phyloP scores from a whole-genome alignment of 73 alveolate genomes.

The Uronychia setigera region DNA sequence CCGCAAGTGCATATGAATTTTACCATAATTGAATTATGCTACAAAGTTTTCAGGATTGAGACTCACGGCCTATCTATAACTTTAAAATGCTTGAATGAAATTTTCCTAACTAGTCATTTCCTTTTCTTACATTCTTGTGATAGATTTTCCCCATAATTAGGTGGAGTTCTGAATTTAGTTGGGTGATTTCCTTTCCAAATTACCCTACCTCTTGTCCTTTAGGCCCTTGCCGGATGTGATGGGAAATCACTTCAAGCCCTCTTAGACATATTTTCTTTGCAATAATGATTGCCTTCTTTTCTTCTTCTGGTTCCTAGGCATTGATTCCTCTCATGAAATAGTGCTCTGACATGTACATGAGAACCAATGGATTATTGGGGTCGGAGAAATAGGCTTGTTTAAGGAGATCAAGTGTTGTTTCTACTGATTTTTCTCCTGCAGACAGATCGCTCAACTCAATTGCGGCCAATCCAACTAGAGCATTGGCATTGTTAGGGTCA shows the following conservation, averaged over 20 bases:
- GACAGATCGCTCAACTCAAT: conserved; percentile 21
- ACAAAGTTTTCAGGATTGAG: conserved; percentile 12
- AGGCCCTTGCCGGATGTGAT: background rate
- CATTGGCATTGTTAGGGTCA: conserved; percentile 53
- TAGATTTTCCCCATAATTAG: conserved; percentile 3
- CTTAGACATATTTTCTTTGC: background rate
- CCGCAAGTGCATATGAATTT: conserved; percentile 11
- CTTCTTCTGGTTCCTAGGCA: conserved; percentile 4
- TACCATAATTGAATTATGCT: conserved; percentile 28
- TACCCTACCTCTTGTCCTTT: background rate
- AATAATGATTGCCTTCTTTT: background rate
- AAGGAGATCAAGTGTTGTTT: conserved; percentile 6
- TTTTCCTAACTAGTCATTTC: background rate
- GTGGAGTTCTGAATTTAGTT: conserved; percentile 13
- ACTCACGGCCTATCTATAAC: conserved; percentile 26
- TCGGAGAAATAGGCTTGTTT: conserved; percentile 46
- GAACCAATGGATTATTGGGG: conserved; percentile 40
- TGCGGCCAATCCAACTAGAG: conserved; percentile 49
- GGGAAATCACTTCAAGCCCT: background rate
- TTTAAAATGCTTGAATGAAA: conserved; percentile 33
- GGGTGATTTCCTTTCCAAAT: background rate
- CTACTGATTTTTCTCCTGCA: too few species aligned
- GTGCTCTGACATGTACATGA: conserved; percentile 61
- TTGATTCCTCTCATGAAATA: conserved; percentile 35
- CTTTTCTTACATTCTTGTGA: conserved; percentile 19